Percentiles rank a stretch among this genome's conserved stretches.
Conservation (phyloP, 116 monocot genomes). For the Posidonia oceanica region DNA sequence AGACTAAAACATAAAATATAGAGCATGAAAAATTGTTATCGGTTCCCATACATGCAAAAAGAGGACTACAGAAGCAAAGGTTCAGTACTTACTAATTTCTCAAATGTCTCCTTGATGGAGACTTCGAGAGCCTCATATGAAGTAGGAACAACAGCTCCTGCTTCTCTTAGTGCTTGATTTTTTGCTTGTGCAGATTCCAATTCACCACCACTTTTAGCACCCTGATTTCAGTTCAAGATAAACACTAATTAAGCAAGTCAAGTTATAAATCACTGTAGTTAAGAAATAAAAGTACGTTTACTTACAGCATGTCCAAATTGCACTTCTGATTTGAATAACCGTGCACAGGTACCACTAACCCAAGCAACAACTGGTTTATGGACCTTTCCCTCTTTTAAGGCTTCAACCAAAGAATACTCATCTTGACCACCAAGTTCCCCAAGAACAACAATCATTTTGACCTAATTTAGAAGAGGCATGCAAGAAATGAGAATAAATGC, state of each 20-base stretch:
- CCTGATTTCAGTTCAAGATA: slow-evolving; percentile 27
- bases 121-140: slow-evolving; percentile 89
- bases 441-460: slow-evolving; percentile 98
- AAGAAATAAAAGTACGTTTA: not conserved
- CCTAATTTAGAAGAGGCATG: slow-evolving; percentile 17
- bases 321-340: slow-evolving; percentile 95
- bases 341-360: slow-evolving; percentile 98
- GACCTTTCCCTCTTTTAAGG: slow-evolving; percentile 76
- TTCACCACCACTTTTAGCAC: slow-evolving; percentile 99
- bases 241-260: not conserved
- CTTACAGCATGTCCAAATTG: slow-evolving; percentile 99
- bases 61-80: slow-evolving; percentile 8
- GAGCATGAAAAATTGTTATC: not conserved
- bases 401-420: slow-evolving; percentile 96
- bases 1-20: slow-evolving; percentile 23
- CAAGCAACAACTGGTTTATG: slow-evolving; percentile 97
- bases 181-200: slow-evolving; percentile 98
- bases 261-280: not conserved
- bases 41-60: not conserved
- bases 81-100: slow-evolving; percentile 66
- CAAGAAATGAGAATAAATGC: not conserved
- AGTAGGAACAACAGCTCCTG: slow-evolving; percentile 94
- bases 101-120: slow-evolving; percentile 79
- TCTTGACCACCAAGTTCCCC: slow-evolving; percentile 96
- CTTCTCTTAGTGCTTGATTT: slow-evolving; percentile 82